Conservation (phyloP, 176 grass and related monocot genomes). For the Paspalum notatum region DNA sequence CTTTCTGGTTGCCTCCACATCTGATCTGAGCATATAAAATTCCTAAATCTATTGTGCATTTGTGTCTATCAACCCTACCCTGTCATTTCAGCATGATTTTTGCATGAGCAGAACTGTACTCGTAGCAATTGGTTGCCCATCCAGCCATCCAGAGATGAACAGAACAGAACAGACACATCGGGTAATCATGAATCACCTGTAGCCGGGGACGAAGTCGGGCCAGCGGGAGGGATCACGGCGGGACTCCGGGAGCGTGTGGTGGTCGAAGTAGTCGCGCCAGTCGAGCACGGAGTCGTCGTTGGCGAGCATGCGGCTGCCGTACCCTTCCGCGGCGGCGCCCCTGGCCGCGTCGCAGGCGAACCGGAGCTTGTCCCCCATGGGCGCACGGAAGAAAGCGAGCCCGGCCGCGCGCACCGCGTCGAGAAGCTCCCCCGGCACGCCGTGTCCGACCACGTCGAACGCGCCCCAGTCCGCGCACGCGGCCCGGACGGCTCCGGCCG, state of each 20-base stretch:
- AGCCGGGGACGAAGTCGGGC: conserved; percentile 80
- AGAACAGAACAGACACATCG: background rate
- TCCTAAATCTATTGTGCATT: background rate
- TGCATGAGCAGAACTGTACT: background rate
- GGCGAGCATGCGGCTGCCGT: conserved; percentile 87
- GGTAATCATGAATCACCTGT: conserved; percentile 59
- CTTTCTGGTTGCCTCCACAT: background rate
- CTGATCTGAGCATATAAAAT: conserved; percentile 18
- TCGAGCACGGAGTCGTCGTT: conserved; percentile 89
- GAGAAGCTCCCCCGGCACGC: conserved; percentile 45
- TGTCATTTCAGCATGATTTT: background rate
- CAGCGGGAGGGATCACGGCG: conserved; percentile 70
- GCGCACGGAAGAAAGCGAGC: conserved; percentile 60
- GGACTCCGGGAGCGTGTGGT: conserved; percentile 82
- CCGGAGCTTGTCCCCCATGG: conserved; percentile 69
- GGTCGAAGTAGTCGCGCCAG: conserved; percentile 96
- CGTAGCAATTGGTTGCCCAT: background rate
- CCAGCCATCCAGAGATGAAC: background rate
- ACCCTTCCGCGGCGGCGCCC: conserved; percentile 73
- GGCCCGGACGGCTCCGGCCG: conserved; percentile 32
- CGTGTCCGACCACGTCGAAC: conserved; percentile 80
- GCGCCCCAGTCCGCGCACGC: conserved; percentile 75
- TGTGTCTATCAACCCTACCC: background rate
- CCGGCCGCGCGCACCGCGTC: conserved; percentile 59
- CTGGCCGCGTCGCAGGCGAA: conserved; percentile 66